Conservation (phyloP, 495 filamentous ascomycete genomes). For the Pyrenopolyporus hunteri region DNA sequence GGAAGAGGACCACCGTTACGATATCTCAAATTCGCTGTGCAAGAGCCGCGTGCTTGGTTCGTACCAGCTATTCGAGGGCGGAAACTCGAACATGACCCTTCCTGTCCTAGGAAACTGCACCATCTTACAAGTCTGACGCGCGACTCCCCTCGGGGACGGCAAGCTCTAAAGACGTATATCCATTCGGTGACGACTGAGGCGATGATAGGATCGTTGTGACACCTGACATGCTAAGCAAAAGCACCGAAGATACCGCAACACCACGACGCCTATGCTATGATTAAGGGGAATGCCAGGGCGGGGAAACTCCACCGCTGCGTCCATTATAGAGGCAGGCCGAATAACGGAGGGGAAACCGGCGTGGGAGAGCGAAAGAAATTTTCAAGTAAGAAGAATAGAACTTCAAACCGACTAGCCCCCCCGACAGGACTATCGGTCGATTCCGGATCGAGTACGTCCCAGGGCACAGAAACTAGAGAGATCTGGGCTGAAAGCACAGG, state of each 20-base stretch:
- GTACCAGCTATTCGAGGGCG: conserved; percentile 1
- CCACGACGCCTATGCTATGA: conserved; percentile 19
- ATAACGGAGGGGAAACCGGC: conserved; percentile 3
- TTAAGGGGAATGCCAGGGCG: conserved; percentile 1
- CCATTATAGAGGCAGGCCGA: conserved; percentile 12
- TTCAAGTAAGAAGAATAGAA: conserved; percentile 1
- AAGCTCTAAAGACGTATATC: conserved; percentile 11
- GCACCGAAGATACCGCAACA: conserved; percentile 1
- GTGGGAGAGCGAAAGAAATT: not conserved
- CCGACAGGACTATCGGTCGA: conserved; percentile 6
- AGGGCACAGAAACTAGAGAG: conserved; percentile 7
- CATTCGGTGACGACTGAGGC: conserved; percentile 28
- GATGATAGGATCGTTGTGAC: conserved; percentile 34
- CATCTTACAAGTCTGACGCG: conserved; percentile 13
- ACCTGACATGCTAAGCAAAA: conserved; percentile 20
- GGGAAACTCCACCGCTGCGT: not conserved
- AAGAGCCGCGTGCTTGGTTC: not conserved
- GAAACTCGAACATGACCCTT: not conserved
- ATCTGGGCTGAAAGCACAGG: conserved; percentile 23
- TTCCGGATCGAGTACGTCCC: conserved; percentile 1
- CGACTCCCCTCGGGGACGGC: not conserved
- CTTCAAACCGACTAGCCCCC: not conserved
- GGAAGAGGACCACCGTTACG: not conserved
- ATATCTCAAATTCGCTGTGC: not conserved
- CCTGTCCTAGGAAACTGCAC: conserved; percentile 12